phyloP scores from a whole-genome alignment of 2,329 filamentous ascomycete species.

The Coniochaeta sp. region DNA sequence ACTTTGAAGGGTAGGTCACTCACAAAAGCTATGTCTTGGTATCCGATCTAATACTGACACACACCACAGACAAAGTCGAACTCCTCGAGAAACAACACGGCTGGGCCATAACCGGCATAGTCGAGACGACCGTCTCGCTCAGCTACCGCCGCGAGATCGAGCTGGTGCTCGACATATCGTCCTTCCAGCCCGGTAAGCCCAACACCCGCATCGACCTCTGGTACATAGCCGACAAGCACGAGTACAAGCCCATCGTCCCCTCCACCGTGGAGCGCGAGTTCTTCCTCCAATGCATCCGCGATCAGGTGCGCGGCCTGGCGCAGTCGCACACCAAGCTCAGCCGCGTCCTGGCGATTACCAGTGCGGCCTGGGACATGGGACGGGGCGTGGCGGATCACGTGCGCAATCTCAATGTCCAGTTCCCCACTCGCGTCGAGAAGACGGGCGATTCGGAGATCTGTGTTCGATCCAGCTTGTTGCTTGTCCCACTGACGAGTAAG shows the following conservation, averaged over 20 bases:
- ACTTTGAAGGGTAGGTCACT: constrained; percentile 61
- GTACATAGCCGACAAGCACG: constrained; percentile 57
- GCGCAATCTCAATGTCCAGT: constrained; percentile 52
- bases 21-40: background rate
- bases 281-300: constrained; percentile 65
- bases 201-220: constrained; percentile 59
- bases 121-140: constrained; percentile 61
- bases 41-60: constrained; percentile 24
- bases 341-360: constrained; percentile 52
- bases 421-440: constrained; percentile 57
- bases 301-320: constrained; percentile 55
- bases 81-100: constrained; percentile 59
- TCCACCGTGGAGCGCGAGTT: constrained; percentile 64
- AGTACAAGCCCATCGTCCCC: constrained; percentile 44
- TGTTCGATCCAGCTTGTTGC: constrained; percentile 54
- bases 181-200: constrained; percentile 43
- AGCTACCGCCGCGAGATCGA: constrained; percentile 66
- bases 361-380: constrained; percentile 60
- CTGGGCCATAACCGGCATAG: constrained; percentile 64
- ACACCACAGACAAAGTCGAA: constrained; percentile 52
- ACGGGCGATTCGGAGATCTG: constrained; percentile 59
- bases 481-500: constrained; percentile 60
- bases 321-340: constrained; percentile 51
- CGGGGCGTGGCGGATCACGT: constrained; percentile 53
- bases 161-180: constrained; percentile 60